These are phyloP conservation scores for Fusarium sp. DNA, from an alignment of 2,329 filamentous ascomycete genomes.

Conservation along the genomic window DNA sequence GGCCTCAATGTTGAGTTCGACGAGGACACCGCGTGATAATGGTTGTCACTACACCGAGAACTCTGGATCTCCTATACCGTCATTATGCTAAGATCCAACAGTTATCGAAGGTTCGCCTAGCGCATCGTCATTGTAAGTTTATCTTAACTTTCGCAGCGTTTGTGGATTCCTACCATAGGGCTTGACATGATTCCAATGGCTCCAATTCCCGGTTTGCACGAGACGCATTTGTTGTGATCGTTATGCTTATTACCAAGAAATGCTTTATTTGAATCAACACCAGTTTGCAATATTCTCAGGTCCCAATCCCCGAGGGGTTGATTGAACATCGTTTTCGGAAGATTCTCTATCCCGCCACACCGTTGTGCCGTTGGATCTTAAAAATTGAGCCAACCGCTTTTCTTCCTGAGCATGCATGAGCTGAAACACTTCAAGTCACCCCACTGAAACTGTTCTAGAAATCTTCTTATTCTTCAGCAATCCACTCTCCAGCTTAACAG, in stretches of 20 bases:
- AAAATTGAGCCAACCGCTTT: slow-evolving; percentile 34
- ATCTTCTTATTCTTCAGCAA: slow-evolving; percentile 37
- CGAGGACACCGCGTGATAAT: slow-evolving; percentile 32
- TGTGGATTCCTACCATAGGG: background rate
- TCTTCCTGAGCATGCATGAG: slow-evolving; percentile 22
- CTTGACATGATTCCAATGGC: background rate
- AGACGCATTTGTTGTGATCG: background rate
- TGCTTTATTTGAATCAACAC: background rate
- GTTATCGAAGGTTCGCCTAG: background rate
- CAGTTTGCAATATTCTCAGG: background rate
- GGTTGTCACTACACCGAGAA: background rate
- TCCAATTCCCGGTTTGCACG: background rate
- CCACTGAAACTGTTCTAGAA: slow-evolving; percentile 42
- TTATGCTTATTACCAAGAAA: background rate
- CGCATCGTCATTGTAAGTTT: background rate
- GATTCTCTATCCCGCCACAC: slow-evolving; percentile 36
- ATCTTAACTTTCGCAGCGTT: background rate
- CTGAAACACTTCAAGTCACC: slow-evolving; percentile 39
- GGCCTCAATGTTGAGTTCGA: slow-evolving; percentile 44
- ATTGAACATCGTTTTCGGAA: slow-evolving; percentile 28
- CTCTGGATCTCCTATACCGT: slow-evolving; percentile 29
- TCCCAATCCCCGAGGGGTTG: background rate
- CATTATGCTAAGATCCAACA: slow-evolving; percentile 14
- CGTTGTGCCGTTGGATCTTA: slow-evolving; percentile 33
- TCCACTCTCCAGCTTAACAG: slow-evolving; percentile 25